Evolutionary conservation across 2,329 filamentous ascomycete species (phyloP), one percentile per base, ranked within the genome.

Genomic region (Claviceps pazoutovae): DNA sequence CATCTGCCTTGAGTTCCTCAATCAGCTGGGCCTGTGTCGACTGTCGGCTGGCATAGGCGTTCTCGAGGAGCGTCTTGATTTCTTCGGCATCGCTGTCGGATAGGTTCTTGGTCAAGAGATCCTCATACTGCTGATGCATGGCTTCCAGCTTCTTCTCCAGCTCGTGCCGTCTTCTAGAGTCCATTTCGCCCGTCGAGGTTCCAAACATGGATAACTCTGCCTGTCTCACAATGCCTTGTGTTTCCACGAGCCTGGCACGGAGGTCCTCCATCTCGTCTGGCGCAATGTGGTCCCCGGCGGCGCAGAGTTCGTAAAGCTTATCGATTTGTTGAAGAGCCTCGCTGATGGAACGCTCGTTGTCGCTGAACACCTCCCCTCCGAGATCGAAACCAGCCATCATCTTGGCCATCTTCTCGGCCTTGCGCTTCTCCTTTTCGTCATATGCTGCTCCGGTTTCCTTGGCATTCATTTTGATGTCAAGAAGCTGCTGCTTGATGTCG

Each of bases 381-480:
- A 98, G 79, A 62, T 98, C 91, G 61, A 98, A 97, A 3, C 91
- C 89, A 54, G 93, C 93, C 91, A 98, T 96, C 93, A 98, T 98
- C 77, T 96, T 87, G 44, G 93, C 93, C 93, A 98, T 98, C 71
- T 94, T 93, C 72, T 98, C 93, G 1, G 90, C 88, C 77, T 98
- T 98, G 73, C 89, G 90, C 75, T 89, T 91, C 71, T 97, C 94
- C 76, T 98, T 98, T 70, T 97, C 93, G 60, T 97, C 91, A 19
- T 94, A 73, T 16, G 88, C 84, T 8, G 89, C 89, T 45, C 81
- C 89, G 1, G 86, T 91, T 71, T 97, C 93, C 72, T 93, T 95
- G 53, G 91, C 89, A 59, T 83, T 93, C 86, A 97, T 96, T 73
- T 91, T 91, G 46, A 93, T 89, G 66, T 97, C 90, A 17, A 97